These are phyloP conservation scores for Sugiyamaella castrensis DNA, from an alignment of 1,139 yeast species.

Conservation along the genomic window DNA sequence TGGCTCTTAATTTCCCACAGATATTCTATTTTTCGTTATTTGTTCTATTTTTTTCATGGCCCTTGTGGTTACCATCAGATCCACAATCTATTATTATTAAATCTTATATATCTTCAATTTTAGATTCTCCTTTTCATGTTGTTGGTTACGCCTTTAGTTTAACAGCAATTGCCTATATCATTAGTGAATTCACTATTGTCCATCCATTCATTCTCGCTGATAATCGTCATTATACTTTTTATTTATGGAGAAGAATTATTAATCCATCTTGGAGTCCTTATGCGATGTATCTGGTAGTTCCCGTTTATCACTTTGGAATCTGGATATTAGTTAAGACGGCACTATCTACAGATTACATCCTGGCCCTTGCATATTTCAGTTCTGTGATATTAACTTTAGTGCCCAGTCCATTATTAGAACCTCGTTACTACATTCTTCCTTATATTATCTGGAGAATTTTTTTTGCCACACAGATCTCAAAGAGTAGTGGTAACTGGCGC, in stretches of 20 bases:
- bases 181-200: constrained; percentile 62
- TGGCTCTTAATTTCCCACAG: constrained; percentile 74
- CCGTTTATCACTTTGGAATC: constrained; percentile 68
- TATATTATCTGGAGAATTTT: constrained; percentile 61
- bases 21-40: constrained; percentile 72
- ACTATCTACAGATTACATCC: constrained; percentile 13
- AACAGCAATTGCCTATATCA: constrained; percentile 46
- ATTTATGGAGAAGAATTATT: constrained; percentile 62
- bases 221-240: constrained; percentile 90
- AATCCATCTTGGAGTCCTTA: constrained; percentile 29
- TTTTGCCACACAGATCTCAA: constrained; percentile 6
- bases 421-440: constrained; percentile 86
- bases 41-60: constrained; percentile 60
- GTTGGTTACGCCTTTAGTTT: constrained; percentile 27
- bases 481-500: neutral
- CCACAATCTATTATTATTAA: constrained; percentile 17
- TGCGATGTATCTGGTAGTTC: constrained; percentile 45
- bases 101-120: constrained; percentile 34
- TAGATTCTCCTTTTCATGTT: constrained; percentile 27
- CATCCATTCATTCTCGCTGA: constrained; percentile 94
- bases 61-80: constrained; percentile 37
- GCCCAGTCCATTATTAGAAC: constrained; percentile 92
- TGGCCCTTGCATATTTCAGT: constrained; percentile 46
- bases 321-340: constrained; percentile 33
- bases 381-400: constrained; percentile 62